These are phyloP conservation scores for Hemisphaericaspora lyxosophila DNA, from an alignment of 1,139 yeast genomes.

Conservation along the genomic window DNA sequence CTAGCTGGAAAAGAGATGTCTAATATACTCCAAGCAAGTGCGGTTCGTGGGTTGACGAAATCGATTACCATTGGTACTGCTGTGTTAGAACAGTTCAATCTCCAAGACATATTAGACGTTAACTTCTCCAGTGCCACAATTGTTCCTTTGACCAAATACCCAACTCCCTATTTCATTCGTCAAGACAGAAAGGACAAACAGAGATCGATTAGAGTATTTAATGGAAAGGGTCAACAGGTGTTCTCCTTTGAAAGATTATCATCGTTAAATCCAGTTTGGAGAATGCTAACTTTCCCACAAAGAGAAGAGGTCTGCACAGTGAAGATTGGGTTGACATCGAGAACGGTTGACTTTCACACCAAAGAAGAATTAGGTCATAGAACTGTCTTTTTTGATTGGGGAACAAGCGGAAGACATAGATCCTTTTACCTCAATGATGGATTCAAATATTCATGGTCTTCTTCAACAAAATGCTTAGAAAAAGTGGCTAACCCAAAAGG, in stretches of 20 bases:
- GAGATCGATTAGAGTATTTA: conserved; percentile 50
- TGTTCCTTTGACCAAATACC: conserved; percentile 36
- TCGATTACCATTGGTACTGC: conserved; percentile 38
- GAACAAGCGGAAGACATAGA: conserved; percentile 36
- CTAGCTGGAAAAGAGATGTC: conserved; percentile 4
- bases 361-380: conserved; percentile 49
- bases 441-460: conserved; percentile 53
- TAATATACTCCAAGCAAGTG: conserved; percentile 40
- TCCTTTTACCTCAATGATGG: conserved; percentile 54
- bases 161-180: conserved; percentile 45
- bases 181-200: conserved; percentile 49
- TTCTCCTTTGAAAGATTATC: conserved; percentile 55
- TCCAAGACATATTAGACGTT: conserved; percentile 34
- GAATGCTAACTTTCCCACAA: conserved; percentile 43
- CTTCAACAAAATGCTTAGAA: conserved; percentile 52
- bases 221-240: conserved; percentile 37
- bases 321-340: conserved; percentile 45
- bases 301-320: conserved; percentile 53
- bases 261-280: conserved; percentile 54
- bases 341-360: conserved; percentile 51
- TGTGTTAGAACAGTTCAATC: conserved; percentile 37
- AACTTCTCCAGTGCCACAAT: conserved; percentile 38
- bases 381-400: conserved; percentile 31
- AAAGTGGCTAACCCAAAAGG: conserved; percentile 54
- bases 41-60: conserved; percentile 40